phyloP scores from a whole-genome alignment of 441 rosid genomes.

The Breynia disticha region DNA sequence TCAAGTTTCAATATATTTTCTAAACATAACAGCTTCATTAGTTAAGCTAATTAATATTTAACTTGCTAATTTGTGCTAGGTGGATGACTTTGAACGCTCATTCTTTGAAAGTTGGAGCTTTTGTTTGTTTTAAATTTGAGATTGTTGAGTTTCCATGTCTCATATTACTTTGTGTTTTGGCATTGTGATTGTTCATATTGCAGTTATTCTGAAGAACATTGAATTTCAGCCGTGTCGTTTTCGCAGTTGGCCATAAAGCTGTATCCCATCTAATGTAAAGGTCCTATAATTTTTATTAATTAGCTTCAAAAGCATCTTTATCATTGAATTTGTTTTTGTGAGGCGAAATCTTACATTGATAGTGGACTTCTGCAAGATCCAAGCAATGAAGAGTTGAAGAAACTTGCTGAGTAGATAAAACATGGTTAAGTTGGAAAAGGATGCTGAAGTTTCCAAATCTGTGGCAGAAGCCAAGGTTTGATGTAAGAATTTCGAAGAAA shows the following conservation, averaged over 20 bases:
- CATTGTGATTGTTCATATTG: neutral
- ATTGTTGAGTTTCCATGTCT: neutral
- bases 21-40: too few species aligned
- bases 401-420: conserved; percentile 44
- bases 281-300: too few species aligned
- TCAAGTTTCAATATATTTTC: too few species aligned
- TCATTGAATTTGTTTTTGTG: conserved; percentile 48
- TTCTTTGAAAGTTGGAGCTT: neutral
- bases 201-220: too few species aligned
- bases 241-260: conserved; percentile 64
- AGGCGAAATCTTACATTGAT: conserved; percentile 46
- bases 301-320: conserved; percentile 79
- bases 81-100: neutral
- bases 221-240: neutral
- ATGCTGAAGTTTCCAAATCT: conserved; percentile 52
- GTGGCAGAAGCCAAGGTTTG: conserved; percentile 66
- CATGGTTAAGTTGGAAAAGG: conserved; percentile 47
- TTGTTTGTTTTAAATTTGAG: neutral
- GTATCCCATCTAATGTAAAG: conserved; percentile 51
- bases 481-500: conserved; percentile 7
- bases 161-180: neutral
- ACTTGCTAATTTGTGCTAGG: neutral
- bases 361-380: conserved; percentile 56
- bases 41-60: too few species aligned
- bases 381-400: conserved; percentile 58